These are phyloP conservation scores for Boletus pseudopeckii DNA, from an alignment of 768 basidiomycete species.

Conservation along the genomic window DNA sequence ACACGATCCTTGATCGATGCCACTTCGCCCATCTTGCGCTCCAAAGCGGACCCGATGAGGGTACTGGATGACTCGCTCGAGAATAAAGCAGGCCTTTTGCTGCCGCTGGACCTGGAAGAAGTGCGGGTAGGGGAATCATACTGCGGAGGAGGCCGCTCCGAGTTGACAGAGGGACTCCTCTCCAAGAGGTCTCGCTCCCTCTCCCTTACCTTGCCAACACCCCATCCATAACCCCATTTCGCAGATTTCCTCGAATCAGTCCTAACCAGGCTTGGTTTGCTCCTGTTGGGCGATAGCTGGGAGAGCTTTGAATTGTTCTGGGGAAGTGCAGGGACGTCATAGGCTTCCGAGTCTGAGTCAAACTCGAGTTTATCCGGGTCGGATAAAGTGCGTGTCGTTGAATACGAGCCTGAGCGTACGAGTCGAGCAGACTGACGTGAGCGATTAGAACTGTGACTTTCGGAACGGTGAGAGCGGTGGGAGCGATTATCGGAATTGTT, in stretches of 20 bases:
- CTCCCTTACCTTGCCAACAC: constrained; percentile 53
- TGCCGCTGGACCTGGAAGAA: constrained; percentile 40
- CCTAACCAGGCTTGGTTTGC: constrained; percentile 46
- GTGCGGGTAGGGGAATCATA: constrained; percentile 33
- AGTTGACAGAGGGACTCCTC: constrained; percentile 34
- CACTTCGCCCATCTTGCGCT: constrained; percentile 65
- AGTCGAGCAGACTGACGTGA: constrained; percentile 28
- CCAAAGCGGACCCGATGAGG: constrained; percentile 68
- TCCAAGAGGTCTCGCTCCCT: constrained; percentile 37
- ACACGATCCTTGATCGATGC: constrained; percentile 50
- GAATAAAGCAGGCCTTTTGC: constrained; percentile 40
- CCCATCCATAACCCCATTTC: constrained; percentile 74
- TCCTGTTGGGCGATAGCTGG: constrained; percentile 34
- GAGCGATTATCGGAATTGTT: constrained; percentile 26
- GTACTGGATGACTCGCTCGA: constrained; percentile 69
- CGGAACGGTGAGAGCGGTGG: constrained; percentile 28
- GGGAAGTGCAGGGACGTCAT: constrained; percentile 36
- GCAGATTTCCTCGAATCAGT: constrained; percentile 56
- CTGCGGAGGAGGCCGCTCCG: constrained; percentile 36
- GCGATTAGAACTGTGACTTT: constrained; percentile 16
- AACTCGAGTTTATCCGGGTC: constrained; percentile 51
- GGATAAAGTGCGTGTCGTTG: constrained; percentile 40
- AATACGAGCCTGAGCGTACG: constrained; percentile 42
- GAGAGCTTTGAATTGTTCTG: constrained; percentile 40
- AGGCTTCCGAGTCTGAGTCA: constrained; percentile 58